Conservation (phyloP, 805 yeast genomes). For the Brettanomyces anomalus region DNA sequence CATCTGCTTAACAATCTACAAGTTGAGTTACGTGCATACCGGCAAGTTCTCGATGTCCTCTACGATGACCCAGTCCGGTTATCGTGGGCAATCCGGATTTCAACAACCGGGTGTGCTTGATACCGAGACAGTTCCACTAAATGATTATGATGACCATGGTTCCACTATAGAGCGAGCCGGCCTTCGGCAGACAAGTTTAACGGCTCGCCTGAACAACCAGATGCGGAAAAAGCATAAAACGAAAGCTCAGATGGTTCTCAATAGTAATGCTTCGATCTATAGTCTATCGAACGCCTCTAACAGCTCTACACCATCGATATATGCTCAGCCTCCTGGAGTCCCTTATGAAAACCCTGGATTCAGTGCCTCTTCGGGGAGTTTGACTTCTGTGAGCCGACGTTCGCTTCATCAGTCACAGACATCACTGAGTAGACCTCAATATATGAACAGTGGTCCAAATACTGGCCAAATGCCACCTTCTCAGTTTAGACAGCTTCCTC, state of each 20-base stretch:
- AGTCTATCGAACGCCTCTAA: background rate
- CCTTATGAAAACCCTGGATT: background rate
- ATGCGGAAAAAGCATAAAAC: constrained; percentile 20
- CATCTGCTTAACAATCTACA: too few species aligned
- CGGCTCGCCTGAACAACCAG: constrained; percentile 17
- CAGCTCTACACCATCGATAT: background rate
- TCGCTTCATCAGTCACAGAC: constrained; percentile 4
- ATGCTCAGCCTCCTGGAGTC: background rate
- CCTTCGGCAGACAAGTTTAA: constrained; percentile 21
- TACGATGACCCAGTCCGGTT: too few species aligned
- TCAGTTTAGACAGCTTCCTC: too few species aligned
- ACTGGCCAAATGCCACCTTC: too few species aligned
- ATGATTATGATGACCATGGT: constrained; percentile 21
- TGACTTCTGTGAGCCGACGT: background rate
- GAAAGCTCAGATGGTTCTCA: constrained; percentile 12
- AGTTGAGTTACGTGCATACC: too few species aligned
- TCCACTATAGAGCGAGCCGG: constrained; percentile 23
- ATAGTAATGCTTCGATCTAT: constrained; percentile 4
- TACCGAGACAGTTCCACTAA: constrained; percentile 4
- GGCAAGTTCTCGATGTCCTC: too few species aligned
- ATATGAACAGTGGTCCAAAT: too few species aligned
- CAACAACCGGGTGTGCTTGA: too few species aligned
- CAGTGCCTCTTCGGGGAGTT: constrained; percentile 1
- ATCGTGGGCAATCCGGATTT: too few species aligned
- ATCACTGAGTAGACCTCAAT: background rate